Conservation (phyloP, 1,284 basidiomycete genomes). For the Tylopilus sp. region DNA sequence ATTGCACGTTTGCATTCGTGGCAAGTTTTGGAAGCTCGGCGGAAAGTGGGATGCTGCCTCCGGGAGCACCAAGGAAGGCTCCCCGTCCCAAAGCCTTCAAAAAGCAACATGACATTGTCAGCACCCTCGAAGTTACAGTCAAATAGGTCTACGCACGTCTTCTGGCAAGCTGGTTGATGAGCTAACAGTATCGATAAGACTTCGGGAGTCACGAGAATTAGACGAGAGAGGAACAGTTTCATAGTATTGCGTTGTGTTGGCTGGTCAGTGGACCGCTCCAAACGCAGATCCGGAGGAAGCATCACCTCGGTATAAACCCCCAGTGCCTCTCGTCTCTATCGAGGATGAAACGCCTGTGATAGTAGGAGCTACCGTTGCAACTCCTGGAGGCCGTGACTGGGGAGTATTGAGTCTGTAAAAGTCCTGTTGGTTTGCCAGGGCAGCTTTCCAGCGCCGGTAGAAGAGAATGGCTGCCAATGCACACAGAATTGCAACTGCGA, state of each 20-base stretch:
- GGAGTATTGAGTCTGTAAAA: slow-evolving; percentile 22
- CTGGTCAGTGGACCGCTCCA: slow-evolving; percentile 4
- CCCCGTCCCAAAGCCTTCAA: slow-evolving; percentile 17
- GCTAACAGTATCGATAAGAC: slow-evolving; percentile 4
- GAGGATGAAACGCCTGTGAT: slow-evolving; percentile 29
- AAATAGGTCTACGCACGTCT: slow-evolving; percentile 27
- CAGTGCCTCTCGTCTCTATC: slow-evolving; percentile 28
- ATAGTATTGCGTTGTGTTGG: slow-evolving; percentile 5
- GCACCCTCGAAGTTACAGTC: not conserved
- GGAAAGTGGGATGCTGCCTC: slow-evolving; percentile 27
- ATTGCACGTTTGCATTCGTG: not conserved
- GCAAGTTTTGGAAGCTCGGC: slow-evolving; percentile 32
- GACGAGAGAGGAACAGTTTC: not conserved
- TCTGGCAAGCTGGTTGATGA: slow-evolving; percentile 18
- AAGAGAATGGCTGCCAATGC: slow-evolving; percentile 34
- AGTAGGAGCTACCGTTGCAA: not conserved
- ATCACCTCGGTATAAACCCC: slow-evolving; percentile 21
- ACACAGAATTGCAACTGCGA: slow-evolving; percentile 25
- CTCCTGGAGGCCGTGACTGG: slow-evolving; percentile 17
- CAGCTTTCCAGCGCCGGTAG: slow-evolving; percentile 43
- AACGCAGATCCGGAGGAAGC: not conserved
- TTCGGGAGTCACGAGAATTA: not conserved
- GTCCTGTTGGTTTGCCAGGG: slow-evolving; percentile 21
- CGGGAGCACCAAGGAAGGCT: slow-evolving; percentile 38
- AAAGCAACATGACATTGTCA: slow-evolving; percentile 1